A percentile compares a stretch with the other conserved stretches of the same genome.
Conservation (phyloP, 768 basidiomycete species). For the Cyathus striatus region DNA sequence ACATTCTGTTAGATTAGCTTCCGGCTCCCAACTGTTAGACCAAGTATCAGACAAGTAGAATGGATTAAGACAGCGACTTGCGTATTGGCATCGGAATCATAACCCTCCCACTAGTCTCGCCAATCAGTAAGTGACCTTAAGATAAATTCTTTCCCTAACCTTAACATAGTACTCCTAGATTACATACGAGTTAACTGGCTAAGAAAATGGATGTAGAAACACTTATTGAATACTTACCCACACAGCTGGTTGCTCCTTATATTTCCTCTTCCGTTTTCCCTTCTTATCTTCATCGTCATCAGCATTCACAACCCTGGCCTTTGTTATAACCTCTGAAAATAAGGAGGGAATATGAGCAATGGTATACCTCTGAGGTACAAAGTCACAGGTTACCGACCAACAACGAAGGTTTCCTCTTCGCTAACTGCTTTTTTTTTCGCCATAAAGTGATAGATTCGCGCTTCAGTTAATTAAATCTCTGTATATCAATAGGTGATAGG, state of each 20-base stretch:
- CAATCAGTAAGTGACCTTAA: not conserved
- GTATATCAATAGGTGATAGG: too few species aligned
- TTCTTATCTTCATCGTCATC: constrained; percentile 11
- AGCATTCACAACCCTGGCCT: constrained; percentile 41
- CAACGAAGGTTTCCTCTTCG: constrained; percentile 35
- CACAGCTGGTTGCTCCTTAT: constrained; percentile 25
- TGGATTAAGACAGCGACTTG: constrained; percentile 12
- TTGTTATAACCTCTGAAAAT: constrained; percentile 52
- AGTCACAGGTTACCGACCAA: constrained; percentile 29
- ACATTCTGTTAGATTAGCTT: constrained; percentile 52
- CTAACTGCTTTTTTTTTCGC: constrained; percentile 8
- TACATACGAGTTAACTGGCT: constrained; percentile 1
- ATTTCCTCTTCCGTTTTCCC: constrained; percentile 13
- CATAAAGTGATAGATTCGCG: too few species aligned
- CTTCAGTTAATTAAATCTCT: too few species aligned
- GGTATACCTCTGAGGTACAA: not conserved
- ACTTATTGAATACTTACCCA: constrained; percentile 55
- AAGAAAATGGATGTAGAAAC: constrained; percentile 1
- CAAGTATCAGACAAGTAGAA: constrained; percentile 1
- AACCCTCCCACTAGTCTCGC: constrained; percentile 57
- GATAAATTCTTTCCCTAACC: constrained; percentile 28
- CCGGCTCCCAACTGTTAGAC: constrained; percentile 62
- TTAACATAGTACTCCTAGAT: constrained; percentile 62
- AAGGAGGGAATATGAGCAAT: not conserved
- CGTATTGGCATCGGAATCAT: constrained; percentile 54